Percentiles rank a stretch among this genome's conserved stretches.
Conservation (phyloP, 1,284 basidiomycete genomes). For the Blastosporella zonata region DNA sequence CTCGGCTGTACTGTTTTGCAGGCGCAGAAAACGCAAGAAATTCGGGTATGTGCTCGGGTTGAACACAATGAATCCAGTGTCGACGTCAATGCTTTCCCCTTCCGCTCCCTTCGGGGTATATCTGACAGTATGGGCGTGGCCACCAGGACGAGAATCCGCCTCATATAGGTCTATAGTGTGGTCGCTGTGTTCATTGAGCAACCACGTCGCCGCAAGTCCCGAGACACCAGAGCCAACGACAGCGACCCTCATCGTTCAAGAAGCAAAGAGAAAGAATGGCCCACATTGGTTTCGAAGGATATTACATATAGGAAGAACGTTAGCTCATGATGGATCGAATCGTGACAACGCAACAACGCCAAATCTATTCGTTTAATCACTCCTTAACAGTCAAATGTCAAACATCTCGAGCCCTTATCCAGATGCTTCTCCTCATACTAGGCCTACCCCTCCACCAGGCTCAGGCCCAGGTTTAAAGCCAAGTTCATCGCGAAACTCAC, state of each 20-base stretch:
- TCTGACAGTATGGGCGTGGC: conserved; percentile 76
- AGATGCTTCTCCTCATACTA: conserved; percentile 13
- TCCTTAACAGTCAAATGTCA: conserved; percentile 8
- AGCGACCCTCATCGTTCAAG: conserved; percentile 58
- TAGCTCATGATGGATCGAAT: background rate
- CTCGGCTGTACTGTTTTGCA: conserved; percentile 40
- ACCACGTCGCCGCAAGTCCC: conserved; percentile 73
- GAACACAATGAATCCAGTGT: conserved; percentile 73
- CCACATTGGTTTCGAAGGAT: background rate
- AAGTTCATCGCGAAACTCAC: conserved; percentile 13
- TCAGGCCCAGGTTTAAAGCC: conserved; percentile 16
- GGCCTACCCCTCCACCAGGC: conserved; percentile 12
- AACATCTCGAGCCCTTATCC: conserved; percentile 11
- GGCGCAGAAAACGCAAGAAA: conserved; percentile 69
- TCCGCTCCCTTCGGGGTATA: conserved; percentile 45
- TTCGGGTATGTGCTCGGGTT: conserved; percentile 83
- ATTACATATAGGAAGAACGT: too few relatives aligned
- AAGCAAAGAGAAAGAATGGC: background rate
- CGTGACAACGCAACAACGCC: conserved; percentile 2
- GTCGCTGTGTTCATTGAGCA: conserved; percentile 75
- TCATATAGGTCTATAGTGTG: conserved; percentile 84
- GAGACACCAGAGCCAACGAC: conserved; percentile 80
- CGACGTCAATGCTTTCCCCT: conserved; percentile 51
- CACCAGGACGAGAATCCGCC: conserved; percentile 64
- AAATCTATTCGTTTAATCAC: background rate